Evolutionary conservation across 2,329 filamentous ascomycete species (phyloP).

Genomic region (Xylaria sp.): DNA sequence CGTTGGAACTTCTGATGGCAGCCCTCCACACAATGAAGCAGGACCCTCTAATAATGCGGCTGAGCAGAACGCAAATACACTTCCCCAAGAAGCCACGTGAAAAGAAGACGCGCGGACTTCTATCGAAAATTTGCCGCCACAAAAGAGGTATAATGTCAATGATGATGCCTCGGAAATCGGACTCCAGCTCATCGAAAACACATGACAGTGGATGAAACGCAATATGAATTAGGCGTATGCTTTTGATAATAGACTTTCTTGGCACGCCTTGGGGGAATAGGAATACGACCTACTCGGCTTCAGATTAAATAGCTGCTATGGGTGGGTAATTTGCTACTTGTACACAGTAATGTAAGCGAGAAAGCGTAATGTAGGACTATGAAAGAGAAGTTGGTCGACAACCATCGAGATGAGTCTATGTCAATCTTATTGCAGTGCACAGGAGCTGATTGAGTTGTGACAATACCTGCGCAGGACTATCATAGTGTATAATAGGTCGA

Average conservation of each 20-base stretch:
- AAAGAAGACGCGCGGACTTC: not conserved
- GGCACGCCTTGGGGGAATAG: conserved; percentile 16
- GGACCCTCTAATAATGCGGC: conserved; percentile 1
- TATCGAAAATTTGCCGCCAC: not conserved
- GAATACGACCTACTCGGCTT: conserved; percentile 7
- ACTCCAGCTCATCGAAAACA: conserved; percentile 7
- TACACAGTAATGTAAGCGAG: not conserved
- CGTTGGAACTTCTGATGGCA: conserved; percentile 5
- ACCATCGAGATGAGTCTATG: not conserved
- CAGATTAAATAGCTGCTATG: not conserved
- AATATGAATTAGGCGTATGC: not conserved
- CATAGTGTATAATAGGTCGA: too few relatives aligned
- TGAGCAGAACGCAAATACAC: conserved; percentile 5
- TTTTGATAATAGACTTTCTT: conserved; percentile 20
- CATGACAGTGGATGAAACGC: conserved; percentile 4
- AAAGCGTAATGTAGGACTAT: not conserved
- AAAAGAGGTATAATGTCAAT: conserved; percentile 13
- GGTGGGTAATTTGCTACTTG: conserved; percentile 29
- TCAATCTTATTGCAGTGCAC: too few relatives aligned
- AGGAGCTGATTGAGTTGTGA: too few relatives aligned
- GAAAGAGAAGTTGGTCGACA: conserved; percentile 8
- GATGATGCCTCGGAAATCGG: not conserved
- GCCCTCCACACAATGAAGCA: conserved; percentile 13
- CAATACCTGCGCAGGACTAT: too few relatives aligned
- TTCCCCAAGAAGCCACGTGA: conserved; percentile 8